These are phyloP conservation scores for Fomes fomentarius DNA, from an alignment of 1,284 basidiomycete species.

Conservation along the genomic window DNA sequence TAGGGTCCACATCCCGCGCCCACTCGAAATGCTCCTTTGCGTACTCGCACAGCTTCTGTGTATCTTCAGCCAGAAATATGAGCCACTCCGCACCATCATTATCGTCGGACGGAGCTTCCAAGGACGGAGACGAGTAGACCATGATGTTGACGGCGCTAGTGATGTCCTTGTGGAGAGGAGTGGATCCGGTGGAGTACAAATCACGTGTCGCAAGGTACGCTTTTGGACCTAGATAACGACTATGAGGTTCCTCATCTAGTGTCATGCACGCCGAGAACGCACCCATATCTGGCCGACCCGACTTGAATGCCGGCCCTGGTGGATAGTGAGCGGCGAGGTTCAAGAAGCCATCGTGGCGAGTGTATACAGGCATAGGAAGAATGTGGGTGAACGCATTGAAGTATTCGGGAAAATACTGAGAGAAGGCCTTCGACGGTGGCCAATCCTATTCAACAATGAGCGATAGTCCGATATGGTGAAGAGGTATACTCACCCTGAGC, in stretches of 20 bases:
- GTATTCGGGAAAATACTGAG: not conserved
- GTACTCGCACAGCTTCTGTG: not conserved
- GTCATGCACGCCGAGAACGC: not conserved
- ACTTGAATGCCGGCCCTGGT: not conserved
- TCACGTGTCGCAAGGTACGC: not conserved
- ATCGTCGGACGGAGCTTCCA: no score
- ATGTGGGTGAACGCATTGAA: not conserved
- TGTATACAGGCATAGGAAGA: not conserved
- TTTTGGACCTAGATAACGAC: not conserved
- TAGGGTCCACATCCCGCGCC: not conserved
- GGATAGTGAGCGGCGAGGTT: not conserved
- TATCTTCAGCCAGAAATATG: not conserved
- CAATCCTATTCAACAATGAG: no score
- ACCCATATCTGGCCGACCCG: not conserved
- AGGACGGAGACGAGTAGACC: not conserved
- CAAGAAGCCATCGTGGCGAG: not conserved
- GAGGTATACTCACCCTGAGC: no score
- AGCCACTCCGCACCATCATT: not conserved
- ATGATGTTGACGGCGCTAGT: constrained; percentile 1
- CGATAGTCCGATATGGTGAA: no score
- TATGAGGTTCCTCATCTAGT: not conserved
- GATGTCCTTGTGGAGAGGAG: not conserved
- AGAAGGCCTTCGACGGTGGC: not conserved
- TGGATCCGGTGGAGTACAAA: not conserved
- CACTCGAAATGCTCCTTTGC: no score